phyloP scores from a whole-genome alignment of 108 stramenopile genomes.

The Thalassiosira profunda region DNA sequence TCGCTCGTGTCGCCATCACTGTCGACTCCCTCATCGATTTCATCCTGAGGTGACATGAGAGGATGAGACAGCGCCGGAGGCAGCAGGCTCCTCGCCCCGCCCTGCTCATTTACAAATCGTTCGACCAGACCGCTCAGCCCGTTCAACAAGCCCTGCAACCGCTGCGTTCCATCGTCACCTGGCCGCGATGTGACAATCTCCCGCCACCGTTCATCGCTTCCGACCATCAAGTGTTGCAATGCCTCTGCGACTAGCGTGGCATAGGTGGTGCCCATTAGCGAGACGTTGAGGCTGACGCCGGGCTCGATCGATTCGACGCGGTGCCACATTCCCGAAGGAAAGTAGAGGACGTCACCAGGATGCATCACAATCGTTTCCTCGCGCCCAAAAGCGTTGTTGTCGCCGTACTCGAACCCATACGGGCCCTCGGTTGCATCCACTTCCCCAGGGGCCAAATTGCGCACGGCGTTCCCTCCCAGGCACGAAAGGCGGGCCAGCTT shows the following conservation, averaged over 20 bases:
- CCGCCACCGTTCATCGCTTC: constrained; percentile 65
- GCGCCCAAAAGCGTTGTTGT: constrained; percentile 58
- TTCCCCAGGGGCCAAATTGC: too few relatives aligned
- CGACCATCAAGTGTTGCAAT: constrained; percentile 74
- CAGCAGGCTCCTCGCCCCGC: constrained; percentile 60
- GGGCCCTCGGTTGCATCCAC: background rate
- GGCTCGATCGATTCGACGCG: constrained; percentile 83
- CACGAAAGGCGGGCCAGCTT: constrained; percentile 68
- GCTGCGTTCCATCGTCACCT: constrained; percentile 29
- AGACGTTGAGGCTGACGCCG: constrained; percentile 88
- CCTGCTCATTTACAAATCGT: constrained; percentile 40
- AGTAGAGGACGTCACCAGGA: constrained; percentile 93
- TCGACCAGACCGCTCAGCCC: constrained; percentile 50
- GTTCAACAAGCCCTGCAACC: constrained; percentile 53
- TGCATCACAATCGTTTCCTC: constrained; percentile 56
- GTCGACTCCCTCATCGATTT: too few relatives aligned
- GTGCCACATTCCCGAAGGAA: constrained; percentile 95
- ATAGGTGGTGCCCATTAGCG: constrained; percentile 87
- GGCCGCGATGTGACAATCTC: constrained; percentile 48
- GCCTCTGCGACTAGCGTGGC: constrained; percentile 71
- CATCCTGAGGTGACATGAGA: constrained; percentile 29
- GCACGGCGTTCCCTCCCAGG: background rate
- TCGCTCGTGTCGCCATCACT: constrained; percentile 28
- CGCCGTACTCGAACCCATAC: constrained; percentile 59
- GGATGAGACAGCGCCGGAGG: constrained; percentile 68